Base-by-base conservation (phyloP, 2,329 filamentous ascomycete genomes). In the Trichophyton equinum region DNA sequence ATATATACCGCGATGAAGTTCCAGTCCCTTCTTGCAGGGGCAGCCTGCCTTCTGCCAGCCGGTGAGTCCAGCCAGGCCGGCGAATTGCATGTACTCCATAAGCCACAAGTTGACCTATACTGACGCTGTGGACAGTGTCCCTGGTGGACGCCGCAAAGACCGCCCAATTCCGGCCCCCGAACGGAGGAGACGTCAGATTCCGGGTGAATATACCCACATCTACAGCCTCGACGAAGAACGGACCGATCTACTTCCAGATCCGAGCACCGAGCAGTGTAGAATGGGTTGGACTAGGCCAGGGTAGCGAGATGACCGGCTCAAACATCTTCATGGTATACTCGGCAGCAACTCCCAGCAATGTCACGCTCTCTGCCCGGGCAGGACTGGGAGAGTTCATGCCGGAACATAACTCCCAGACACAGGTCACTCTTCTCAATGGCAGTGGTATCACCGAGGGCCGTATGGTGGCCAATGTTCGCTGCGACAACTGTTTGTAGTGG, bases 311-410 rank as follows among this genome's bases (percentile, higher is more conserved):
- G 82, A 65, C 69, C 15, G 78, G 77, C 22, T 70, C 82, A 4
- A 82, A 83, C 68, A 83, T 85, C 55, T 84, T 85, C 67, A 72
- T 84, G 49, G 73, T 83, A 4, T 85, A 85, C 65, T 76, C 79
- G n/a, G 75, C 77, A 27, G 71, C 71, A 42, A 42, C 55, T 15
- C 76, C 71, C 44, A 76, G 71, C 49, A 84, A 83, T 64, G 79
- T 85, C 13, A 85, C 82, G 0, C 65, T 85, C 7, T 84, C 82
- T 2, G 78, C 81, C 8, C 73, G 82, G 46, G 65, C 74, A 5
- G 77, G 76, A 7, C 72, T 66, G 11, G 79, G 79, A 5, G 68
- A 81, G 36, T 63, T 59, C 2, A 64, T 73, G 63, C 82, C 82
- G 1, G 63, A 67, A 15, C 68, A 74, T 60, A 76, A 79, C 63